phyloP scores from a whole-genome alignment of 164 flowering plant genomes.

The Saururus chinensis region DNA sequence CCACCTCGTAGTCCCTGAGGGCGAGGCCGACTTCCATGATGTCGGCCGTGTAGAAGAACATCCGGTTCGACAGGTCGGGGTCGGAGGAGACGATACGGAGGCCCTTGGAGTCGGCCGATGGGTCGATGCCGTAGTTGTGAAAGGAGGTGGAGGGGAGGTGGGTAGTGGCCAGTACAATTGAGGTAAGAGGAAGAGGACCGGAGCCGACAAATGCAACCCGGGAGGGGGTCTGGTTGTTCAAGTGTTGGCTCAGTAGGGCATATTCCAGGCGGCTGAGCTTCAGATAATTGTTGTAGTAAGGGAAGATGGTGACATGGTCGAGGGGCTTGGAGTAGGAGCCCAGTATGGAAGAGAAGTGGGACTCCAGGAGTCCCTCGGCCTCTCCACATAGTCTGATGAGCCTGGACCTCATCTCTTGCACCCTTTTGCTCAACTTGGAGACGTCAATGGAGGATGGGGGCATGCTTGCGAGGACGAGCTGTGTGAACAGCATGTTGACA shows the following conservation, averaged over 20 bases:
- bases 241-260: conserved; percentile 37
- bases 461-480: conserved; percentile 70
- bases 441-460: conserved; percentile 70
- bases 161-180: conserved; percentile 60
- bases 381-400: conserved; percentile 72
- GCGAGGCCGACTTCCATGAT: conserved; percentile 38
- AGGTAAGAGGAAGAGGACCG: conserved; percentile 87
- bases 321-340: conserved; percentile 50
- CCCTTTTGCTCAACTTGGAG: conserved; percentile 29
- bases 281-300: conserved; percentile 72
- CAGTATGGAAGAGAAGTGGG: conserved; percentile 59
- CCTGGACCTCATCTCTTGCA: conserved; percentile 49
- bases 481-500: conserved; percentile 77
- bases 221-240: conserved; percentile 23
- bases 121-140: conserved; percentile 80
- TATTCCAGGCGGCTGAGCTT: conserved; percentile 62
- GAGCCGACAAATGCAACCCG: conserved; percentile 83
- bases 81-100: conserved; percentile 35
- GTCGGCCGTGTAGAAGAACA: conserved; percentile 62
- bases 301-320: conserved; percentile 57
- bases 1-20: conserved; percentile 57
- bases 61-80: conserved; percentile 57
- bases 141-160: conserved; percentile 54
- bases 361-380: conserved; percentile 75
- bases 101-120: conserved; percentile 60